Conservation (phyloP, 2,329 filamentous ascomycete genomes). For the Epichloe uncinata region DNA sequence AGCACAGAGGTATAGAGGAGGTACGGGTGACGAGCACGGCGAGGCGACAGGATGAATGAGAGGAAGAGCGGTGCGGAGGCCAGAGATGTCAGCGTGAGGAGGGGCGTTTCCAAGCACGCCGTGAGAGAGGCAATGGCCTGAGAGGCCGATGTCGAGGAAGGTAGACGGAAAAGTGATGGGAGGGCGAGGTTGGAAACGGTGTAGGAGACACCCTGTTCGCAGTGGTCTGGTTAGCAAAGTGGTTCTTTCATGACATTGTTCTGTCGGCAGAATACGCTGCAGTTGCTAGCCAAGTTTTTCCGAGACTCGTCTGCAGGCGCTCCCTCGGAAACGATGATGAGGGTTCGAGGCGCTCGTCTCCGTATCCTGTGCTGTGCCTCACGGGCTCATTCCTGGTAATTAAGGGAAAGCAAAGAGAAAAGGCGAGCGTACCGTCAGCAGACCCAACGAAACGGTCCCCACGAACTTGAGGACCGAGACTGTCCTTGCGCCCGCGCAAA, state of each 20-base stretch:
- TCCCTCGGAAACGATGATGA: too few relatives aligned
- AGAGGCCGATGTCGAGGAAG: slow-evolving; percentile 57
- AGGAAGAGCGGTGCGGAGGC: slow-evolving; percentile 60
- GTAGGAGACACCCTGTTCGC: slow-evolving; percentile 69
- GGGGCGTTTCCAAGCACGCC: slow-evolving; percentile 48
- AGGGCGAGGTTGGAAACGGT: slow-evolving; percentile 66
- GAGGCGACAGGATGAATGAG: slow-evolving; percentile 65
- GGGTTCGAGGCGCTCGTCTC: too few relatives aligned
- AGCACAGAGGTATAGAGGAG: slow-evolving; percentile 73
- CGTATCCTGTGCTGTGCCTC: too few relatives aligned
- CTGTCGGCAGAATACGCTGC: too few relatives aligned
- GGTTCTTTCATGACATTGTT: background rate
- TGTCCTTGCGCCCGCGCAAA: slow-evolving; percentile 37
- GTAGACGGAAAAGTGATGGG: slow-evolving; percentile 67
- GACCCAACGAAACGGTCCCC: slow-evolving; percentile 75
- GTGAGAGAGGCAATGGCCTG: slow-evolving; percentile 58
- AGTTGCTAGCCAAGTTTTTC: too few relatives aligned
- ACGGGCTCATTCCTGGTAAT: background rate
- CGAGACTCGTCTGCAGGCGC: too few relatives aligned
- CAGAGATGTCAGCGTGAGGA: slow-evolving; percentile 53
- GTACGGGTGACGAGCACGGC: slow-evolving; percentile 70
- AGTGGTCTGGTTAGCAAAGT: slow-evolving; percentile 3
- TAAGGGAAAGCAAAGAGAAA: background rate
- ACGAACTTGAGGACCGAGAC: slow-evolving; percentile 82
- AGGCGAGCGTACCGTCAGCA: slow-evolving; percentile 58